These are phyloP conservation scores for Endotrypanum monterogeii DNA, from an alignment of 208 protist genomes.

Conservation along the genomic window DNA sequence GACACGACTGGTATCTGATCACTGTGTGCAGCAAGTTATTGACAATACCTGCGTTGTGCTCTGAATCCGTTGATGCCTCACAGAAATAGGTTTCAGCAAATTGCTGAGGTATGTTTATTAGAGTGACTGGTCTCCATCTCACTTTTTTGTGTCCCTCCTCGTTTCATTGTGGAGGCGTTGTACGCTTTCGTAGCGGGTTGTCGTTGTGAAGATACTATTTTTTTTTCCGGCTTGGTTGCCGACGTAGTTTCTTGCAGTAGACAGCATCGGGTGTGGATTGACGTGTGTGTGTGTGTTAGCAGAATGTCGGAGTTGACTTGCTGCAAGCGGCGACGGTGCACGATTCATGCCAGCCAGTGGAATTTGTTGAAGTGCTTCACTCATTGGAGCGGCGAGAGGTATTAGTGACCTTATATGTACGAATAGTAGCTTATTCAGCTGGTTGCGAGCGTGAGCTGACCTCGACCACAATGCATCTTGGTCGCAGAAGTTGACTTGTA, in stretches of 20 bases:
- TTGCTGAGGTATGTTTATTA: not conserved
- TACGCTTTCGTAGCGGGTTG: no score
- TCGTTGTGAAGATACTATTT: not conserved
- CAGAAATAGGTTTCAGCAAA: not conserved
- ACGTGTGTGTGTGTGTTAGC: not conserved
- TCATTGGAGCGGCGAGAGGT: not conserved
- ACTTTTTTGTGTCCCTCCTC: not conserved
- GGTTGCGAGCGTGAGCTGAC: not conserved
- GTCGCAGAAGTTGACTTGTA: not conserved
- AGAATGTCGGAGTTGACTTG: not conserved
- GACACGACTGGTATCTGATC: not conserved
- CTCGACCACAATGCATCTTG: not conserved
- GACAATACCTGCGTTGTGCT: not conserved
- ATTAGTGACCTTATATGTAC: not conserved
- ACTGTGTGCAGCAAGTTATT: not conserved
- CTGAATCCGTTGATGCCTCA: not conserved
- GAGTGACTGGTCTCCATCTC: not conserved
- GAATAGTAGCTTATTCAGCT: not conserved
- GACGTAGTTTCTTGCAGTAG: not conserved
- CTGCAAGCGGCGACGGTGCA: not conserved
- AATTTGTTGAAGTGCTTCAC: not conserved
- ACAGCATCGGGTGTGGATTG: not conserved
- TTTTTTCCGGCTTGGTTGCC: no score
- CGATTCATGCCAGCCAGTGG: not conserved
- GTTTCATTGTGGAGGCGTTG: not conserved